Conservation (phyloP, 345 rosid species). For the Draba incana region DNA sequence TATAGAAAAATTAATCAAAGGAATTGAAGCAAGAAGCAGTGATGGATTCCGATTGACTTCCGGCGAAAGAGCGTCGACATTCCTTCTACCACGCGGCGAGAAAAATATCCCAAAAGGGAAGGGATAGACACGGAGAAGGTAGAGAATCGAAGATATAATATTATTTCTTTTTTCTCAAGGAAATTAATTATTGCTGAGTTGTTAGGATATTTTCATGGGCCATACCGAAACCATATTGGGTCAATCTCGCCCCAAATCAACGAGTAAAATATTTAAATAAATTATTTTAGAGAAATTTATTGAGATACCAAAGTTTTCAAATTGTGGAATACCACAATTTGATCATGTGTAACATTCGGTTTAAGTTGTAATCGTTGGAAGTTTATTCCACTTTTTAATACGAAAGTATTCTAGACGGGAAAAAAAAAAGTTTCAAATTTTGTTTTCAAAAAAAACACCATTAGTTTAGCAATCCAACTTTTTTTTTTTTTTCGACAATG, state of each 20-base stretch:
- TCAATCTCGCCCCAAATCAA: constrained; percentile 9
- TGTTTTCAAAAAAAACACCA: too few relatives aligned
- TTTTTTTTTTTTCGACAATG: too few relatives aligned
- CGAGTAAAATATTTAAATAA: background rate
- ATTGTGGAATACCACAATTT: too few relatives aligned
- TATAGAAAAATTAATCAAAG: background rate
- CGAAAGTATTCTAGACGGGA: too few relatives aligned
- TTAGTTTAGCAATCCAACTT: too few relatives aligned
- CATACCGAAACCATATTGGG: constrained; percentile 7
- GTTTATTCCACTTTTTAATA: too few relatives aligned
- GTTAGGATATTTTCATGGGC: constrained; percentile 35
- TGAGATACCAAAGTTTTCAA: too few relatives aligned
- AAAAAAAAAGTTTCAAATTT: too few relatives aligned
- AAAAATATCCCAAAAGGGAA: constrained; percentile 40
- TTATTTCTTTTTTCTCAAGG: background rate
- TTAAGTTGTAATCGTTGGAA: too few relatives aligned
- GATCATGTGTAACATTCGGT: too few relatives aligned
- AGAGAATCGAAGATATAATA: constrained; percentile 4
- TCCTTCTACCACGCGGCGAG: constrained; percentile 40
- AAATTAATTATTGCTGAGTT: constrained; percentile 30
- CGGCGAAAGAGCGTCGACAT: constrained; percentile 39
- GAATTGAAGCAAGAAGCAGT: constrained; percentile 5
- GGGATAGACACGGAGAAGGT: constrained; percentile 32
- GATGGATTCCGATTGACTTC: constrained; percentile 43
- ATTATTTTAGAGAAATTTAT: background rate